Conservation (phyloP, 345 rosid species). For the Populus ilicifolia region DNA sequence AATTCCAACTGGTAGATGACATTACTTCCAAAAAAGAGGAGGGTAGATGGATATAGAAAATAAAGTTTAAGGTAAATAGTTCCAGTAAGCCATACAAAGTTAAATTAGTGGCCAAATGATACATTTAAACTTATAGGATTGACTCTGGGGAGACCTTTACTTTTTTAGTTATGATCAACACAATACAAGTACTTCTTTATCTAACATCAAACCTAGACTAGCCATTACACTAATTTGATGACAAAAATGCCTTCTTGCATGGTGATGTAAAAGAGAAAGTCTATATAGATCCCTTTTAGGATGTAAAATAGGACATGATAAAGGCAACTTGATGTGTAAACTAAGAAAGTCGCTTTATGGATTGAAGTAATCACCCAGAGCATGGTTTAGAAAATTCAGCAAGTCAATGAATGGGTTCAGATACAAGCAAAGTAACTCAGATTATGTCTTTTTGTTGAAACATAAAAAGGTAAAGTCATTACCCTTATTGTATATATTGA, state of each 20-base stretch:
- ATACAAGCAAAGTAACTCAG: neutral
- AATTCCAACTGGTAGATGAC: neutral
- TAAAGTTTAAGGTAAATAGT: neutral
- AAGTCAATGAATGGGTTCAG: neutral
- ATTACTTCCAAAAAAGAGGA: neutral
- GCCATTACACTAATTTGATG: neutral
- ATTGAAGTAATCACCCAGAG: neutral
- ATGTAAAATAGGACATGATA: neutral
- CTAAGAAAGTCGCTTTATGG: neutral
- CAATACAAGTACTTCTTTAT: neutral
- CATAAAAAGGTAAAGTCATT: neutral
- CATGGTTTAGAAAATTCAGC: neutral
- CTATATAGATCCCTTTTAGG: neutral
- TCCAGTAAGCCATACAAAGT: too few relatives aligned
- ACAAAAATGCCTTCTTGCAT: neutral
- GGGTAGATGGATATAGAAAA: neutral
- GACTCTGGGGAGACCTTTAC: neutral
- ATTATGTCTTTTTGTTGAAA: neutral
- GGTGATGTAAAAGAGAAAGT: conserved; percentile 1
- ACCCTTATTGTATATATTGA: conserved; percentile 4
- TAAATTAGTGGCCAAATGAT: neutral
- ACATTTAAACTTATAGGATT: neutral
- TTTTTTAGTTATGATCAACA: neutral
- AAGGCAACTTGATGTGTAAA: neutral
- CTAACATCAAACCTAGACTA: neutral